Base-by-base conservation (phyloP, 306 rosid species). In the Datisca glomerata region DNA sequence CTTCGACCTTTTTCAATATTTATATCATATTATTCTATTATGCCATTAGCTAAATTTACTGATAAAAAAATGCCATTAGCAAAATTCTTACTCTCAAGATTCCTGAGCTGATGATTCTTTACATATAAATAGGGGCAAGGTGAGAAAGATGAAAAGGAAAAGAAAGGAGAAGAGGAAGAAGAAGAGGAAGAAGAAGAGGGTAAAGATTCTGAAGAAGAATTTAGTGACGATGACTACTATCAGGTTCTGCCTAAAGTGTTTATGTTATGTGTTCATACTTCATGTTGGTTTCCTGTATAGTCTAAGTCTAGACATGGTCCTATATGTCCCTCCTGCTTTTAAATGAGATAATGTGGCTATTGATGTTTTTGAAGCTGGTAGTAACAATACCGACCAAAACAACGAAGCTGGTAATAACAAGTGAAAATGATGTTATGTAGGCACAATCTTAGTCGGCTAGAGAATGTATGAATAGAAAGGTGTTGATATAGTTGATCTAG, bases 121-220 rank as follows among this genome's bases (percentile, higher is more conserved):
- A 22, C 19, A 6, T 3, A 31, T 8, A 8, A 13, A 12, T 7
- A 37, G 41, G 41, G 15, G 16, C 8, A 37, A 37, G 41, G 16
- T 37, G 41, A 37, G 41, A 37, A 37, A 15, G 41, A 37, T 2
- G 41, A 16, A 37, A 16, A 16, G 5, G 18, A 41, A 47, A 16
- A 24, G 6, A 41, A 53, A 33, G 58, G 17, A 6, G 57, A 25
- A 15, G 22, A 37, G 16, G 57, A 51, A 34, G 43, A 53, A 24
- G 29, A 53, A 28, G 58, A 41, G 36, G 47, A 24, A 18, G 59
- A 37, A 37, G 56, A 41, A 52, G 38, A 51, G 2, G 58, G 40
- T 7, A 39, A 53, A 41, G 38, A 25, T 9, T 8, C 23, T 0
- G 48, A 53, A 7, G 37, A 21, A 12, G 59, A 53, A 25, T 33